Evolutionary conservation across 108 stramenopile genomes (phyloP).

Genomic region (Nitzschia palea): DNA sequence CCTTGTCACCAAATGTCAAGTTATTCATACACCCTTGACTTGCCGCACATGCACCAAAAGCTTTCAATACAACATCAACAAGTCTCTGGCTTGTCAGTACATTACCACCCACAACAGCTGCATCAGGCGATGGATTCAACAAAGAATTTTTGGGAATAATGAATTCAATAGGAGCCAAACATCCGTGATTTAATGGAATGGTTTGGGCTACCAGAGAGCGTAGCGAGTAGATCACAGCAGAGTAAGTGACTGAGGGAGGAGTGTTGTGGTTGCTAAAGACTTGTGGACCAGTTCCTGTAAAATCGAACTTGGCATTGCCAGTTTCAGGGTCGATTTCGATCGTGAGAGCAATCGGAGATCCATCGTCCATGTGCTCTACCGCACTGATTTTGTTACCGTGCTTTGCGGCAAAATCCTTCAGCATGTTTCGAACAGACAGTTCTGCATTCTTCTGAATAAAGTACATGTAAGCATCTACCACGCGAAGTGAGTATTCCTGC

Average conservation of each 20-base stretch:
- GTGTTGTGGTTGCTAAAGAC: slow-evolving; percentile 96
- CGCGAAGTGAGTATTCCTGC: slow-evolving; percentile 82
- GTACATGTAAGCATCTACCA: slow-evolving; percentile 95
- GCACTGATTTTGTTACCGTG: slow-evolving; percentile 70
- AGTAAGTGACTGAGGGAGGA: slow-evolving; percentile 98
- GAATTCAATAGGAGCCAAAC: slow-evolving; percentile 92
- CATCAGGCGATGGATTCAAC: slow-evolving; percentile 90
- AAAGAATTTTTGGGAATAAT: slow-evolving; percentile 84
- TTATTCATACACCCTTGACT: slow-evolving; percentile 99
- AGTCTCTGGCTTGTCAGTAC: slow-evolving; percentile 97
- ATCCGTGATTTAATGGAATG: slow-evolving; percentile 99
- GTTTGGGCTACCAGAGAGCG: slow-evolving; percentile 90
- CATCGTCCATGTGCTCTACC: slow-evolving; percentile 97
- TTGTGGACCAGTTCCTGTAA: slow-evolving; percentile 96
- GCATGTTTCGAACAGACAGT: slow-evolving; percentile 89
- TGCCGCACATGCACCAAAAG: slow-evolving; percentile 97
- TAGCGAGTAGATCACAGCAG: slow-evolving; percentile 97
- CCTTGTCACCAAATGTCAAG: slow-evolving; percentile 95
- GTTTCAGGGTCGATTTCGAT: slow-evolving; percentile 85
- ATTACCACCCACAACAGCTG: slow-evolving; percentile 98
- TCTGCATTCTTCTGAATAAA: slow-evolving; percentile 98
- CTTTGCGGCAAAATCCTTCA: slow-evolving; percentile 73
- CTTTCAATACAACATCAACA: slow-evolving; percentile 95
- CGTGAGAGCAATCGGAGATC: slow-evolving; percentile 88
- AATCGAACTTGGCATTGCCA: slow-evolving; percentile 91